A percentile compares a stretch with the other conserved stretches of the same genome.
Conservation (phyloP, 148 eudicot species). For the Chenopodium formosanum region DNA sequence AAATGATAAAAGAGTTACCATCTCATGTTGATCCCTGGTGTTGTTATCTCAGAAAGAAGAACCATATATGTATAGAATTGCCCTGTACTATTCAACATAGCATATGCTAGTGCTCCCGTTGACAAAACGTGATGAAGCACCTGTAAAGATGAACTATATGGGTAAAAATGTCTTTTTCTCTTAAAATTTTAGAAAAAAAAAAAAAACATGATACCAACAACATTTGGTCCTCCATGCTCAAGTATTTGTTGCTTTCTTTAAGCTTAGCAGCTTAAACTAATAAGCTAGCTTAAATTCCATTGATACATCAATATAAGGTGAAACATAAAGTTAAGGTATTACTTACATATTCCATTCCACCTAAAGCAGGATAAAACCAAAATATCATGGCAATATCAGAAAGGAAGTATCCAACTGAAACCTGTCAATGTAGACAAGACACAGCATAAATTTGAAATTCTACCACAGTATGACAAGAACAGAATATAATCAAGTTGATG, state of each 20-base stretch:
- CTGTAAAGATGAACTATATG: constrained; percentile 30
- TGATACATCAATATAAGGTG: background rate
- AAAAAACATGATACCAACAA: background rate
- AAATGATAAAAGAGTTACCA: constrained; percentile 47
- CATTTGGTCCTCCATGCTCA: background rate
- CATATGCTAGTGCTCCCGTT: constrained; percentile 52
- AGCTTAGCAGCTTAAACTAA: background rate
- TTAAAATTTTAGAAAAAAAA: too few species aligned
- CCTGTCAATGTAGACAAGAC: constrained; percentile 40
- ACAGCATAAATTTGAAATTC: background rate
- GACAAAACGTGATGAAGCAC: constrained; percentile 84
- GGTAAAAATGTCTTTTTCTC: background rate
- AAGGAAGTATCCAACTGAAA: constrained; percentile 88
- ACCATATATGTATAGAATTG: constrained; percentile 73
- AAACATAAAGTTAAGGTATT: background rate
- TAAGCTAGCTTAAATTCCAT: background rate
- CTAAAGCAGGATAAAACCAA: constrained; percentile 81
- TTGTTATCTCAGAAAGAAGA: constrained; percentile 82
- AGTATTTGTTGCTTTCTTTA: background rate
- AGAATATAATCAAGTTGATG: background rate
- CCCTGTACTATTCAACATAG: constrained; percentile 64
- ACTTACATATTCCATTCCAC: constrained; percentile 95
- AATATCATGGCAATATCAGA: constrained; percentile 84
- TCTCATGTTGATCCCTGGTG: constrained; percentile 91
- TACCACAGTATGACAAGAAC: background rate